Evolutionary conservation across 257 asterid species (phyloP).

Genomic region (Solanum chaucha): DNA sequence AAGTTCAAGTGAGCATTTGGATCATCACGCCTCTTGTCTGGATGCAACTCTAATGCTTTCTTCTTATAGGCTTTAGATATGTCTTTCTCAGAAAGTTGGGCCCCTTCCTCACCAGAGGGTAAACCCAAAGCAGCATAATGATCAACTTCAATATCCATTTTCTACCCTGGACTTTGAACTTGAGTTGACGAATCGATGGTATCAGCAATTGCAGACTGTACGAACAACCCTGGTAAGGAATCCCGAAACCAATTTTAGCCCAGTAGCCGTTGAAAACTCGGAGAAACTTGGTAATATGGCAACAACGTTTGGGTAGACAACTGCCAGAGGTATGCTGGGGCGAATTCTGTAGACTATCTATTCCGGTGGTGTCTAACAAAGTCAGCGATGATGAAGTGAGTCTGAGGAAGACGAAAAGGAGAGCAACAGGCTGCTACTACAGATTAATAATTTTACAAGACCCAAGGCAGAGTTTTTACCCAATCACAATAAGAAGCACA

Average conservation of each 20-base stretch:
- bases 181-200: not conserved
- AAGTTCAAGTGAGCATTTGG: constrained; percentile 50
- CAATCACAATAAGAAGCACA: not conserved
- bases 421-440: not conserved
- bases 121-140: too few species aligned
- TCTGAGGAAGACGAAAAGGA: not conserved
- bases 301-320: not conserved
- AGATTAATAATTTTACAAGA: not conserved
- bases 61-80: not conserved
- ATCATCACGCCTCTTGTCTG: constrained; percentile 61
- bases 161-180: not conserved
- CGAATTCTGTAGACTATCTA: not conserved
- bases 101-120: too few species aligned
- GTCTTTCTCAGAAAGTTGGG: too few species aligned
- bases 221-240: not conserved
- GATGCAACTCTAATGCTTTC: constrained; percentile 57
- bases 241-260: not conserved
- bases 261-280: not conserved
- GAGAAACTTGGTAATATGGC: not conserved
- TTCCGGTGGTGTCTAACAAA: not conserved
- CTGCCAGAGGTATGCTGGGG: not conserved
- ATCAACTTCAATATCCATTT: too few species aligned
- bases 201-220: not conserved
- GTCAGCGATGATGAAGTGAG: not conserved
- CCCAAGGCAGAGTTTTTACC: not conserved